A percentile compares a stretch with the other conserved stretches of the same genome.
Evolutionary conservation across 495 filamentous ascomycete genomes (phyloP).

Genomic region (Barbatosphaeria neglecta): DNA sequence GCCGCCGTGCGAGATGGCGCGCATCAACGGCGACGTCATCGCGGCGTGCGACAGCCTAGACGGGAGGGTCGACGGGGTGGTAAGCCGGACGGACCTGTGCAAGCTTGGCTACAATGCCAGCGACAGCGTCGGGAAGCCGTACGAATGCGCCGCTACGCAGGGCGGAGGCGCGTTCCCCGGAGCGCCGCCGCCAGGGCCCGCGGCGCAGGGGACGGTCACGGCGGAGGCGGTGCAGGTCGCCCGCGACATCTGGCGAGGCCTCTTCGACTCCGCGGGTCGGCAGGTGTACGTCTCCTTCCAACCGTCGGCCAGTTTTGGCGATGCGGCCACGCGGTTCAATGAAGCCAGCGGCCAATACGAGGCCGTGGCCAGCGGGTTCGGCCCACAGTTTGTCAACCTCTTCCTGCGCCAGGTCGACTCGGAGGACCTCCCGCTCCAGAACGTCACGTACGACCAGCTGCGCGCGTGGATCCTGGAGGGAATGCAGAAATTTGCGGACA

Average conservation of each 20-base stretch:
- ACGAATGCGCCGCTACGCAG: slow-evolving; percentile 32
- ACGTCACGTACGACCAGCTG: slow-evolving; percentile 38
- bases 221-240: slow-evolving; percentile 26
- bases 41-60: slow-evolving; percentile 41
- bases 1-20: slow-evolving; percentile 36
- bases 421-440: slow-evolving; percentile 21
- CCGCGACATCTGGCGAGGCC: slow-evolving; percentile 28
- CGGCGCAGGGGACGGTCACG: slow-evolving; percentile 33
- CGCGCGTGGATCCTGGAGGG: slow-evolving; percentile 32
- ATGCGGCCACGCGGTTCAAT: slow-evolving; percentile 33
- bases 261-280: slow-evolving; percentile 29
- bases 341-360: slow-evolving; percentile 24
- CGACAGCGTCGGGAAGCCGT: slow-evolving; percentile 32
- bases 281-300: slow-evolving; percentile 38
- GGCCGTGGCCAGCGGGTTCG: slow-evolving; percentile 20
- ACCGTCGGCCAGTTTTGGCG: slow-evolving; percentile 25
- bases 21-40: slow-evolving; percentile 41
- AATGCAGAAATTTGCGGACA: slow-evolving; percentile 25
- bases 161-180: slow-evolving; percentile 3
- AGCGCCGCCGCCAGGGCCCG: slow-evolving; percentile 14
- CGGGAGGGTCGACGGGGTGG: slow-evolving; percentile 40
- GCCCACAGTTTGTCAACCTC: slow-evolving; percentile 24
- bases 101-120: slow-evolving; percentile 32
- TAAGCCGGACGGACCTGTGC: slow-evolving; percentile 42
- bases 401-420: slow-evolving; percentile 24